Conservation (phyloP, 441 rosid genomes). For the Arabidopsis hybrid region DNA sequence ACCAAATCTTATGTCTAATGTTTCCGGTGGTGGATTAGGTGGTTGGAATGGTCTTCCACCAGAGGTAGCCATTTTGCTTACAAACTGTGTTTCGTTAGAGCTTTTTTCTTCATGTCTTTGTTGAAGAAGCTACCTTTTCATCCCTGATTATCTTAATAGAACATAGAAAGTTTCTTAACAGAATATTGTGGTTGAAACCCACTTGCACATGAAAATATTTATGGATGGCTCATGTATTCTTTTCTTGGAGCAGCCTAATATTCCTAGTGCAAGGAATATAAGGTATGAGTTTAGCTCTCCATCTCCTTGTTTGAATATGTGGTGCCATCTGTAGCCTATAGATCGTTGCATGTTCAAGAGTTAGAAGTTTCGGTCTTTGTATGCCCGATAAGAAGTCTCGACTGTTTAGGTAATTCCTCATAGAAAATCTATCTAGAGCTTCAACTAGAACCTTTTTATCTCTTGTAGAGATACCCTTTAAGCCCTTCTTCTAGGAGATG, state of each 20-base stretch:
- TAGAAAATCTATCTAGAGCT: neutral
- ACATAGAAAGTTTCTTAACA: conserved; percentile 30
- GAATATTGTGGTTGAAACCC: conserved; percentile 40
- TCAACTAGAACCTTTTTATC: neutral
- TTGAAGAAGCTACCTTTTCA: conserved; percentile 4
- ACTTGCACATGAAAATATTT: conserved; percentile 40
- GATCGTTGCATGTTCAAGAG: conserved; percentile 23
- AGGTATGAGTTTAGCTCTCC: conserved; percentile 44
- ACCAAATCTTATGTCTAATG: conserved; percentile 77
- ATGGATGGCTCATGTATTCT: conserved; percentile 46
- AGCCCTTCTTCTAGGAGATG: conserved; percentile 12
- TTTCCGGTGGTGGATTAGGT: conserved; percentile 65
- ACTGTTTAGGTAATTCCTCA: conserved; percentile 3
- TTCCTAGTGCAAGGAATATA: conserved; percentile 50
- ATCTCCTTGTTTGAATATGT: conserved; percentile 40
- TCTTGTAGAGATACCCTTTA: conserved; percentile 18
- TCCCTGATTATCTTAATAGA: conserved; percentile 25
- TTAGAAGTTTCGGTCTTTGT: conserved; percentile 29
- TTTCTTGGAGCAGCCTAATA: conserved; percentile 41
- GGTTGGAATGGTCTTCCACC: conserved; percentile 82
- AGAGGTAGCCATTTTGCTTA: conserved; percentile 58
- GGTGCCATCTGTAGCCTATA: conserved; percentile 43
- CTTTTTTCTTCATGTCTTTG: conserved; percentile 19
- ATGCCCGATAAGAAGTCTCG: neutral
- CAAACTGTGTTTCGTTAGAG: conserved; percentile 15